Percentiles rank a stretch among this genome's conserved stretches.
Conservation (phyloP, 2,329 filamentous ascomycete species). For the Phyllosticta paracitricarpa region DNA sequence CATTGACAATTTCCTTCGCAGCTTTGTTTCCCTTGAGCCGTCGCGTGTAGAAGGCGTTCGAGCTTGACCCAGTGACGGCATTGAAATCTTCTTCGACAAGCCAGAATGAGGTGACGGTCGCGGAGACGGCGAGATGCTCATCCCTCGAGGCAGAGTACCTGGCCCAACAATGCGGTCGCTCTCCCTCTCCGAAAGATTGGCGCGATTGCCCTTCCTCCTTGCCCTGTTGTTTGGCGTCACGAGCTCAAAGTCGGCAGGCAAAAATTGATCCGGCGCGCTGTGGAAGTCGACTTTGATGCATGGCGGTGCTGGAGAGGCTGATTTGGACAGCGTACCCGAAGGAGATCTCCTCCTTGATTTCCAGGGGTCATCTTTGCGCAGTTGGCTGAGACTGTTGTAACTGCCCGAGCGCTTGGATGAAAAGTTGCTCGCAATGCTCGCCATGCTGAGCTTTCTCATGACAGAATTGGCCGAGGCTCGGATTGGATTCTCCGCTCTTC, state of each 20-base stretch:
- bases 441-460: conserved; percentile 79
- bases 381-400: conserved; percentile 33
- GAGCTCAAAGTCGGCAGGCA: conserved; percentile 40
- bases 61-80: conserved; percentile 3
- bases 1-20: background rate
- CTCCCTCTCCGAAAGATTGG: conserved; percentile 1
- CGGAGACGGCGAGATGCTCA: conserved; percentile 4
- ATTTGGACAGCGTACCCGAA: conserved; percentile 14
- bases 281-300: conserved; percentile 34
- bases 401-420: conserved; percentile 60
- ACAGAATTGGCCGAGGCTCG: conserved; percentile 73
- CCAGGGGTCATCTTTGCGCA: conserved; percentile 26
- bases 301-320: conserved; percentile 6
- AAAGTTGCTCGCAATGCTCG: conserved; percentile 68
- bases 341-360: conserved; percentile 20
- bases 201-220: background rate
- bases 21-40: background rate
- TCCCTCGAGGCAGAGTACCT: conserved; percentile 3
- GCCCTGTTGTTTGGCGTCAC: background rate
- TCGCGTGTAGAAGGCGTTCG: background rate
- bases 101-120: background rate
- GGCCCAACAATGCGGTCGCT: conserved; percentile 3
- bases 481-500: conserved; percentile 60
- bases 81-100: conserved; percentile 4
- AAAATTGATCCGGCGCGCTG: conserved; percentile 36